Percentiles rank a stretch among this genome's conserved stretches.
These are phyloP conservation scores for Lachnellula hyalina DNA, from an alignment of 2,329 filamentous ascomycete genomes.

Conservation along the genomic window DNA sequence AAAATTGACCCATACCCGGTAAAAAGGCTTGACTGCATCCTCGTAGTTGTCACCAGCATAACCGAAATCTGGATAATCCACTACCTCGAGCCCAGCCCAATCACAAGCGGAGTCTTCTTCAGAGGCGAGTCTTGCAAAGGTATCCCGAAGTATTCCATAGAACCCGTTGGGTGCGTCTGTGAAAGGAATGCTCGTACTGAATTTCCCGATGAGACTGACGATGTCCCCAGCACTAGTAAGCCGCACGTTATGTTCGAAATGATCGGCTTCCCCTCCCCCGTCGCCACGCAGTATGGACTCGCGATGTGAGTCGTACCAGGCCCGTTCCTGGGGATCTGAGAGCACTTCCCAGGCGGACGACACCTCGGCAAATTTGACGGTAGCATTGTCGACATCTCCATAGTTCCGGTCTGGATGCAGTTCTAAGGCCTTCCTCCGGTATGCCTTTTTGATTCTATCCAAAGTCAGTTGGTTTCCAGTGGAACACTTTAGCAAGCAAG, in stretches of 20 bases:
- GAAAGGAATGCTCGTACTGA: constrained; percentile 73
- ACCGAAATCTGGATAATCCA: constrained; percentile 80
- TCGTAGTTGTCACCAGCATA: constrained; percentile 70
- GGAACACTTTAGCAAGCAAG: neutral
- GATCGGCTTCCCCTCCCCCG: constrained; percentile 36
- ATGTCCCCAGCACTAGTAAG: constrained; percentile 80
- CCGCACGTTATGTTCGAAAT: constrained; percentile 63
- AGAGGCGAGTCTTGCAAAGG: constrained; percentile 72
- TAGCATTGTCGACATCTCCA: constrained; percentile 77
- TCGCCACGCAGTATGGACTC: constrained; percentile 67
- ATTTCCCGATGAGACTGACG: constrained; percentile 69
- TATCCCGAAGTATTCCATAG: constrained; percentile 70
- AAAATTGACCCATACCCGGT: constrained; percentile 74
- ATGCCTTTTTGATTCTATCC: constrained; percentile 82
- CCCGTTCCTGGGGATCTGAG: constrained; percentile 88
- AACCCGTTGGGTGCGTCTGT: constrained; percentile 78
- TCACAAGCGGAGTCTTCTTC: constrained; percentile 75
- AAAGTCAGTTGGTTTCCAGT: constrained; percentile 3
- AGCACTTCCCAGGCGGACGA: constrained; percentile 95
- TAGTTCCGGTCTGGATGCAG: constrained; percentile 93
- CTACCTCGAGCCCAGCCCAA: constrained; percentile 54
- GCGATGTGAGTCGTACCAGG: constrained; percentile 96
- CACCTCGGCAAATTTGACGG: constrained; percentile 81
- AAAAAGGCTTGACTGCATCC: constrained; percentile 73
- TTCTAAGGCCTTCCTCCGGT: constrained; percentile 84